phyloP scores from a whole-genome alignment of 345 rosid species.

The Hibiscus tridactylites region DNA sequence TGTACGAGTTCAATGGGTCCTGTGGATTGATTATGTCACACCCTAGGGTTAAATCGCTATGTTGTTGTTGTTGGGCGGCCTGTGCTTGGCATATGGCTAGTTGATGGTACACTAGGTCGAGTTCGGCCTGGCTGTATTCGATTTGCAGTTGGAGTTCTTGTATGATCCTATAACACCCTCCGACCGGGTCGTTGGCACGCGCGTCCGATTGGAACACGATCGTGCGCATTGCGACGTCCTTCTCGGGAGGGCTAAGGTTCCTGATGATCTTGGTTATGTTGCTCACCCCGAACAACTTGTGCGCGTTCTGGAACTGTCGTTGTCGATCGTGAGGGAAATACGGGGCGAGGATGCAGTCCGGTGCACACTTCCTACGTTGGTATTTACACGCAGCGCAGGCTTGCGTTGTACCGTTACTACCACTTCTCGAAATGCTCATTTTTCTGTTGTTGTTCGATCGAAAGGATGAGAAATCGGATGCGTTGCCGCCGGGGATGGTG shows the following conservation, averaged over 20 bases:
- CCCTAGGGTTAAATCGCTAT: conserved; percentile 10
- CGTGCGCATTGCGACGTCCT: conserved; percentile 79
- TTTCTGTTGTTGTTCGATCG: conserved; percentile 11
- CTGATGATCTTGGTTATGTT: conserved; percentile 82
- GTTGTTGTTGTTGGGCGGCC: conserved; percentile 8
- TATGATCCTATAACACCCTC: conserved; percentile 67
- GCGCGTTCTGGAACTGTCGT: conserved; percentile 83
- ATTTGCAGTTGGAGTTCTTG: conserved; percentile 64
- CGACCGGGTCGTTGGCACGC: conserved; percentile 77
- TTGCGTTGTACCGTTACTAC: conserved; percentile 35
- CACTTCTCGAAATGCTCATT: conserved; percentile 17
- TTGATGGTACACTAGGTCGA: conserved; percentile 18
- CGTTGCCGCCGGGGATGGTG: conserved; percentile 53
- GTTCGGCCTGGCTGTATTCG: conserved; percentile 56
- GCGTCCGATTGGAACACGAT: conserved; percentile 83
- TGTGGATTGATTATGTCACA: conserved; percentile 12
- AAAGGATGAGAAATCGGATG: conserved; percentile 36
- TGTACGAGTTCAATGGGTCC: conserved; percentile 1
- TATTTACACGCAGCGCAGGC: conserved; percentile 98
- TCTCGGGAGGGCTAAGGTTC: conserved; percentile 48
- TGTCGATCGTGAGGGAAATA: conserved; percentile 86
- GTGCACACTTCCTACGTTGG: conserved; percentile 86
- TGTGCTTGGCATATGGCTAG: conserved; percentile 8
- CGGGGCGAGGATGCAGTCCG: conserved; percentile 95
- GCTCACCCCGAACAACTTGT: conserved; percentile 86